Base-by-base conservation (phyloP, 2,329 filamentous ascomycete species). In the Coniochaeta sp. region DNA sequence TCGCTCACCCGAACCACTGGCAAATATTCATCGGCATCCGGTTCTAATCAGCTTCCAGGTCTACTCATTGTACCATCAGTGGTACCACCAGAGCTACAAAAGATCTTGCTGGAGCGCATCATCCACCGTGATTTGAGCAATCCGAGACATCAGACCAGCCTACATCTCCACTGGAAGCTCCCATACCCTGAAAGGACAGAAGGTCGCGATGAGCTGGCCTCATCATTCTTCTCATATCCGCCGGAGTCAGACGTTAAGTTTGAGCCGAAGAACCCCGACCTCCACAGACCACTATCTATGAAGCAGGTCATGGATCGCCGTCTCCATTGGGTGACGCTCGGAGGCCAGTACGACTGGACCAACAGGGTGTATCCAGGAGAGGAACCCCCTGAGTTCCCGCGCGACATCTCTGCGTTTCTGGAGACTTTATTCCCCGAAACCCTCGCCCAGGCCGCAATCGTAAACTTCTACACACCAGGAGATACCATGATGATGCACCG, bases 261-360 rank as follows among this genome's bases (percentile, higher is more conserved):
- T 67, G 71, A 64, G 28, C 91, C 93, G 7, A 89, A 89, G 59
- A 86, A 96, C 67, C 79, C 89, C 0, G 64, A 72, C 0, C 74
- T 92, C n/a, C 93, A 97, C 74, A 90, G 88, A 62, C 81, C 90
- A 2, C 77, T 97, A 11, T 81, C 84, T 1, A 78, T 89, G 59
- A 78, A 83, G 57, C 87, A 88, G 68, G 84, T 93, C 33, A 79
- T 98, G 50, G 84, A 87, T 61, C 89, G 88, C 64, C 93, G 90
- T 63, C 82, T 98, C 26, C 91, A 93, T 66, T 99, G 95, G 95
- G 84, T 96, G 47, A 98, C 93, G 0, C 83, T 99, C 2, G 95
- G 95, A 57, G 93, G 92, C 0, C 95, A 98, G 72, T 98, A 98
- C 73, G 90, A 98, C 76, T 98, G 93, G 95, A 96, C 92, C 0